Evolutionary conservation across 179 eudicot genomes (phyloP), one percentile per base, ranked within the genome.

Genomic region (Amaranthus tricolor): DNA sequence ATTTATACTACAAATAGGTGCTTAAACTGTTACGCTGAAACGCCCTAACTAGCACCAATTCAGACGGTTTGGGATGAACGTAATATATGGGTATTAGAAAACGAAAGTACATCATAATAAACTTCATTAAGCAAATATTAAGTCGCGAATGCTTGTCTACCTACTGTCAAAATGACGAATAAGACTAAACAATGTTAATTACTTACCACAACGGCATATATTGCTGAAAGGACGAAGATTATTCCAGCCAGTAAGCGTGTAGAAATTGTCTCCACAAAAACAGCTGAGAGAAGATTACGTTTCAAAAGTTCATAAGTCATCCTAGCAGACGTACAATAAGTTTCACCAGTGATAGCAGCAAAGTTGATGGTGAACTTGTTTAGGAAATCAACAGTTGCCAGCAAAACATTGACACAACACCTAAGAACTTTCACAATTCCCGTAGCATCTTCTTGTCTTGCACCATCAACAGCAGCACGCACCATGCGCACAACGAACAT

Each of bases 301-400:
- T 81, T 91, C 58, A 96, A 83, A 75, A 96, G 98, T 76, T 96
- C 99, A 65, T 93, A 96, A 7, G 97, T 84, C 97, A 93, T 91
- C 84, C 87, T 88, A 19, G 99, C 96, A 76, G 96, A 90, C 24
- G 89, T 80, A 84, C 97, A 96, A 82, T 96, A 96, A 56, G 99
- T 88, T 91, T 96, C 99, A 48, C 99, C 99, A 55, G 98, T 93
- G 77, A 96, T 93, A 50, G 99, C 98, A 0, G 91, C 97, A 81
- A 96, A 96, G 82, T 91, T 93, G 69, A 96, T 82, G 56, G 99
- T 89, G 88, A 96, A 96, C 70, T 95, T 93, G 81, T 95, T 95
- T 65, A 95, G 75, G 77, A 89, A 96, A 61, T 96, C 98, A 55
- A 96, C 68, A 66, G 94, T 85, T 24, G 88, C 75, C 64, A 96